Conservation (phyloP, 495 filamentous ascomycete species). For the Beverwykella pulmonaria region DNA sequence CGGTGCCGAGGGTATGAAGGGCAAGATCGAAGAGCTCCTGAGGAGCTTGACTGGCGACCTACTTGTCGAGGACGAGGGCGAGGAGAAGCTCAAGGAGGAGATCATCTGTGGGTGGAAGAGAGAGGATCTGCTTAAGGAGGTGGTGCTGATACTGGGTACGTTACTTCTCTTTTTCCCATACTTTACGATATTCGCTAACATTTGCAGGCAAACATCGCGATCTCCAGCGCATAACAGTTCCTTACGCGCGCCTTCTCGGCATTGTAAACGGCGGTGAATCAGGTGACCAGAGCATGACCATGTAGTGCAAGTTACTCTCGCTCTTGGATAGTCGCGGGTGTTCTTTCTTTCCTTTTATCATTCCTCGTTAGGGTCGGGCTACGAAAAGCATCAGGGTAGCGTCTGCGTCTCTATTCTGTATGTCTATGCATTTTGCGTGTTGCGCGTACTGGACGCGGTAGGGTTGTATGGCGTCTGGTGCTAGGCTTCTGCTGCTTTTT, state of each 20-base stretch:
- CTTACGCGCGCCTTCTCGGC: conserved; percentile 38
- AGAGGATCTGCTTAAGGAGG: conserved; percentile 80
- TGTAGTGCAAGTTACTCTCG: conserved; percentile 32
- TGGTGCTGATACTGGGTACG: conserved; percentile 90
- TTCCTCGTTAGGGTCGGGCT: background rate
- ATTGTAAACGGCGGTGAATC: conserved; percentile 21
- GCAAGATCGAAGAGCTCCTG: conserved; percentile 90
- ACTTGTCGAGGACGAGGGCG: conserved; percentile 57
- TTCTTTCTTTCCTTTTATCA: background rate
- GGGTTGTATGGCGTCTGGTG: background rate
- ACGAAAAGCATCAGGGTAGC: background rate
- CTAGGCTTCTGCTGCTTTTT: background rate
- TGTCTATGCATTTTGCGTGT: background rate
- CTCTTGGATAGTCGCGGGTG: background rate
- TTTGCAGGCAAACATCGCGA: conserved; percentile 87
- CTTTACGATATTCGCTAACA: conserved; percentile 22
- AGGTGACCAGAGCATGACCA: conserved; percentile 36
- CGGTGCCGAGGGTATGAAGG: conserved; percentile 80
- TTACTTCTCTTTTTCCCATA: conserved; percentile 25
- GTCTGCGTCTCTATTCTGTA: background rate
- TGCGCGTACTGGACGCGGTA: background rate
- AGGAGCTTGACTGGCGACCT: conserved; percentile 76
- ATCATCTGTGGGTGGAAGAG: conserved; percentile 87
- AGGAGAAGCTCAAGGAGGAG: conserved; percentile 58
- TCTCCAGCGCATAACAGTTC: conserved; percentile 74